A percentile compares a stretch with the other conserved stretches of the same genome.
Conservation (phyloP, 2,329 filamentous ascomycete genomes). For the Leptodontidium sp. region DNA sequence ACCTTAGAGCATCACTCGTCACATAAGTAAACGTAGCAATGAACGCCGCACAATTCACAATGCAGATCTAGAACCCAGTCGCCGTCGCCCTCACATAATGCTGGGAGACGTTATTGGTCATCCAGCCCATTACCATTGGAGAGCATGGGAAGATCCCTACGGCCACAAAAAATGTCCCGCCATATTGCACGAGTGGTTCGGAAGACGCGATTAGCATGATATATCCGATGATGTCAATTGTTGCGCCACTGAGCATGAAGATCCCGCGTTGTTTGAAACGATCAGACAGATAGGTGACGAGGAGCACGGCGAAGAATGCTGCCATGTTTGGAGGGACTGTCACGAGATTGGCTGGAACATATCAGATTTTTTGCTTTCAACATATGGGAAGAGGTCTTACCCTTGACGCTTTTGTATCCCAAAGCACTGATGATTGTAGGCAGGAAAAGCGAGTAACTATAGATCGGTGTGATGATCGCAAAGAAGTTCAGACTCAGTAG, state of each 20-base stretch:
- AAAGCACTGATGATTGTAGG: background rate
- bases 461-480: constrained; percentile 12
- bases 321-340: constrained; percentile 1
- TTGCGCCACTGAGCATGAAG: constrained; percentile 6
- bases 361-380: background rate
- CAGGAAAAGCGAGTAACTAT: constrained; percentile 6
- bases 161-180: background rate
- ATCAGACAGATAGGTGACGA: constrained; percentile 11
- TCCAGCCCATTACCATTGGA: constrained; percentile 6
- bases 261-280: constrained; percentile 4
- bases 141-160: constrained; percentile 4
- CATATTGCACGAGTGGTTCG: constrained; percentile 11
- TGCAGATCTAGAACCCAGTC: constrained; percentile 5
- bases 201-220: constrained; percentile 12
- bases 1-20: constrained; percentile 5
- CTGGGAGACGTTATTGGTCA: background rate
- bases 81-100: background rate
- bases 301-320: constrained; percentile 9
- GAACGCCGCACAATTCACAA: constrained; percentile 4
- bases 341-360: background rate
- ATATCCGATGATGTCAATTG: constrained; percentile 8
- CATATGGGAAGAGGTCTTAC: background rate
- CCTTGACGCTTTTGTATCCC: background rate
- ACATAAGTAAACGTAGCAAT: constrained; percentile 8
- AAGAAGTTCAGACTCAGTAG: constrained; percentile 10